Conservation (phyloP, 176 grass and related monocot species). For the Typha latifolia region DNA sequence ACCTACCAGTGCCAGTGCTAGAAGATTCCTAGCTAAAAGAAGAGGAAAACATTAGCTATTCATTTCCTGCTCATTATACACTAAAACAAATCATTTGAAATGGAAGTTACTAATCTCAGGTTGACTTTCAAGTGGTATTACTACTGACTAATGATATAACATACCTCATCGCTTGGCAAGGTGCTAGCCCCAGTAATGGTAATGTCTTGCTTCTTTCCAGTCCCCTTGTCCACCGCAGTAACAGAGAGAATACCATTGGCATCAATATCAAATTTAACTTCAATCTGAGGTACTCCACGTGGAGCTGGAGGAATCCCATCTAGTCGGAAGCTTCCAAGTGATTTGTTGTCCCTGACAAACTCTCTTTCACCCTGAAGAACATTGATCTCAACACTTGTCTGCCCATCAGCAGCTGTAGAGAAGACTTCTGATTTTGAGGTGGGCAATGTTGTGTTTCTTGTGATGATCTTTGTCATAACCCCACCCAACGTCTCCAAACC, state of each 20-base stretch:
- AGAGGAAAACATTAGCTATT: no score
- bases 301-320: conserved; percentile 94
- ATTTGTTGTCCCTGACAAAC: conserved; percentile 96
- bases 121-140: background rate
- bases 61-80: no score
- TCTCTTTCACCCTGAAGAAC: conserved; percentile 97
- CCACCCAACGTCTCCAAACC: conserved; percentile 96
- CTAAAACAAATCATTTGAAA: no score
- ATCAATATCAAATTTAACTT: conserved; percentile 99
- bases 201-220: conserved; percentile 98
- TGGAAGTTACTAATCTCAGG: no score
- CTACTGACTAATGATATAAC: background rate
- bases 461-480: conserved; percentile 99
- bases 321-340: conserved; percentile 83
- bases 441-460: conserved; percentile 80
- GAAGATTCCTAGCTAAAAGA: no score
- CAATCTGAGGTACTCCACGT: conserved; percentile 91
- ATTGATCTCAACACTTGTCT: conserved; percentile 93
- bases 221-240: conserved; percentile 90
- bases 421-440: conserved; percentile 99
- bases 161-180: conserved; percentile 90
- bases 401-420: conserved; percentile 90
- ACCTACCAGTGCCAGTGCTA: no score
- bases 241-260: conserved; percentile 98
- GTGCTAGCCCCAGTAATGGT: conserved; percentile 97